These are phyloP conservation scores for Collybia sp. DNA, from an alignment of 768 basidiomycete genomes.

Conservation along the genomic window DNA sequence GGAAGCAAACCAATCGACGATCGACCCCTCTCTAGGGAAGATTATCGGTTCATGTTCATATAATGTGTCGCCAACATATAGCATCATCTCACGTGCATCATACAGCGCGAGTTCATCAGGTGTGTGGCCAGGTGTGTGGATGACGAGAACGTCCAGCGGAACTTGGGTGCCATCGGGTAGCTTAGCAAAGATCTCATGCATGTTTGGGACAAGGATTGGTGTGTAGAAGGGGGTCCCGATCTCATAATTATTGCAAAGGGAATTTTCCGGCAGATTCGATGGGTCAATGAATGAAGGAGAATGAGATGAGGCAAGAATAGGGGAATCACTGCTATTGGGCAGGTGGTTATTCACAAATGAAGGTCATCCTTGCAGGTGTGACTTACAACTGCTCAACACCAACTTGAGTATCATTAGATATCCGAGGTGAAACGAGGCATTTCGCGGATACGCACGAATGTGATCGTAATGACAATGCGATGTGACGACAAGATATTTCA, in stretches of 20 bases:
- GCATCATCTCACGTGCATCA: conserved; percentile 42
- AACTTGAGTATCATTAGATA: conserved; percentile 22
- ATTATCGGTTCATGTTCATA: conserved; percentile 54
- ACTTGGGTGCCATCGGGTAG: conserved; percentile 13
- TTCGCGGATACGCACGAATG: conserved; percentile 36
- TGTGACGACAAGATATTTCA: conserved; percentile 43
- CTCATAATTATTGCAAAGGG: conserved; percentile 36
- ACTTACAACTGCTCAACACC: conserved; percentile 45
- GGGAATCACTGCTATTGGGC: conserved; percentile 35
- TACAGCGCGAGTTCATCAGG: conserved; percentile 56
- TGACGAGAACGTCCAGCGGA: conserved; percentile 32
- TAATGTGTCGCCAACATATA: conserved; percentile 53
- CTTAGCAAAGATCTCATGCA: conserved; percentile 19
- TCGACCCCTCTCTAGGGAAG: conserved; percentile 51
- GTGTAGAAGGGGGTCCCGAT: conserved; percentile 40
- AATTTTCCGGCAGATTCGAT: conserved; percentile 35
- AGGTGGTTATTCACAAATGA: too few relatives aligned
- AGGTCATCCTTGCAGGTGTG: too few relatives aligned
- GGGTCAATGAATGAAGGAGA: conserved; percentile 38
- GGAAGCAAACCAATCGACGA: conserved; percentile 41
- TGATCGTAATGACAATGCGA: conserved; percentile 59
- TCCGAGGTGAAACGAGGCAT: not conserved
- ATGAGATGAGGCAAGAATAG: conserved; percentile 44
- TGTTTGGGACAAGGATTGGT: conserved; percentile 41
- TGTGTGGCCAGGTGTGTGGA: conserved; percentile 57